A percentile compares a stretch with the other conserved stretches of the same genome.
Evolutionary conservation across 441 rosid species (phyloP).

Genomic region (Theobroma grandiflorum): DNA sequence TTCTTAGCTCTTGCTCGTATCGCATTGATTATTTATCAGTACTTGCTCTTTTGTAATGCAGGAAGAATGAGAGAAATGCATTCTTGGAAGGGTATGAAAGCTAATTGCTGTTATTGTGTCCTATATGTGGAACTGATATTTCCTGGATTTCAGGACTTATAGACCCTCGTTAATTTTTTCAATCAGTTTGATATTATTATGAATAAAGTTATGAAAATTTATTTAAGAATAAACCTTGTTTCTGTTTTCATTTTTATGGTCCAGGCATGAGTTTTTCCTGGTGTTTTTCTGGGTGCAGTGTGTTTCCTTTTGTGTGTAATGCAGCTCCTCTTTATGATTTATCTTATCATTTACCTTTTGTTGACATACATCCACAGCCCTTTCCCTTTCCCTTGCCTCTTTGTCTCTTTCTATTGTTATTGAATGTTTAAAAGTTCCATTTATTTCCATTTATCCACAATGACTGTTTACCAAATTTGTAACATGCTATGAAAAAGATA

Average conservation of each 20-base stretch:
- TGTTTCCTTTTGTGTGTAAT: not conserved
- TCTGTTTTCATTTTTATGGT: not conserved
- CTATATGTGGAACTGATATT: not conserved
- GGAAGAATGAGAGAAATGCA: slow-evolving; percentile 51
- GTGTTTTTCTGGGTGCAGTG: not conserved
- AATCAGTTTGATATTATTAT: not conserved
- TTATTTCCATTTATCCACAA: not conserved
- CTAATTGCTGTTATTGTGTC: slow-evolving; percentile 17
- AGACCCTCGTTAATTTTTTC: not conserved
- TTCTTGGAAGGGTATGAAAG: slow-evolving; percentile 48
- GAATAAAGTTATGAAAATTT: not conserved
- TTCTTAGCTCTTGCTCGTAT: slow-evolving; percentile 18
- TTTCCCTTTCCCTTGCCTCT: not conserved
- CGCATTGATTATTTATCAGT: slow-evolving; percentile 15
- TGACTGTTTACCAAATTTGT: not conserved
- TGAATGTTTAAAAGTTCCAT: slow-evolving; percentile 8
- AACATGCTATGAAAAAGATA: not conserved
- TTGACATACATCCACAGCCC: slow-evolving; percentile 2
- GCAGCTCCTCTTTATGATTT: not conserved
- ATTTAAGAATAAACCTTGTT: not conserved
- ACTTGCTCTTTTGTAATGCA: slow-evolving; percentile 38
- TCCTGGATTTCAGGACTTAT: not conserved
- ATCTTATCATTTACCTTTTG: slow-evolving; percentile 12
- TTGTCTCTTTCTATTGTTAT: not conserved
- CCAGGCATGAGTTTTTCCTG: not conserved